Evolutionary conservation across 192 early-diverging fungal species (phyloP).

Genomic region (Podila minutissima): DNA sequence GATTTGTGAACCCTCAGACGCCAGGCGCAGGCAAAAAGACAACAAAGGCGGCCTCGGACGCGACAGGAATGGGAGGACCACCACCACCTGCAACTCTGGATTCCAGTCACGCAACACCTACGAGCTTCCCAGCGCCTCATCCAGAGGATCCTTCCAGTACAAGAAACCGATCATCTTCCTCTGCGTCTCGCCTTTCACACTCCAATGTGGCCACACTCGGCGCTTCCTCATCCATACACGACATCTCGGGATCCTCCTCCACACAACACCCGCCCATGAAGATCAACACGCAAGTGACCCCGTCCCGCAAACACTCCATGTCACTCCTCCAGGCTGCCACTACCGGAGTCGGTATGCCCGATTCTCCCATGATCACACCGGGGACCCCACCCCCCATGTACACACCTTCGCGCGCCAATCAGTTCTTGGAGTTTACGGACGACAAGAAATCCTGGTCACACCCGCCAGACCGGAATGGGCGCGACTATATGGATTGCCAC

Average conservation of each 20-base stretch:
- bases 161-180: constrained; percentile 8
- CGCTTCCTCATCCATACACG: constrained; percentile 26
- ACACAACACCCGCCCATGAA: constrained; percentile 20
- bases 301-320: constrained; percentile 33
- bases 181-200: background rate
- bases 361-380: constrained; percentile 19
- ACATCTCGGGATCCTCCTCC: constrained; percentile 7
- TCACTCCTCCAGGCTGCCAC: constrained; percentile 22
- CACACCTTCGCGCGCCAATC: constrained; percentile 28
- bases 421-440: constrained; percentile 26
- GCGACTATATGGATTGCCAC: constrained; percentile 22
- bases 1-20: constrained; percentile 59
- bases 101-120: background rate
- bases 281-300: constrained; percentile 20
- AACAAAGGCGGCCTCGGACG: background rate
- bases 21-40: background rate
- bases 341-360: background rate
- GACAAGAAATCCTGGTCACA: constrained; percentile 23
- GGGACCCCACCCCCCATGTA: constrained; percentile 38
- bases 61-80: background rate
- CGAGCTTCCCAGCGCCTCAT: background rate
- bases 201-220: constrained; percentile 22
- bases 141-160: background rate
- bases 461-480: constrained; percentile 5
- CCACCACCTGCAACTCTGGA: background rate